Base-by-base conservation (phyloP, 306 rosid genomes). In the Fragaria iinumae region DNA sequence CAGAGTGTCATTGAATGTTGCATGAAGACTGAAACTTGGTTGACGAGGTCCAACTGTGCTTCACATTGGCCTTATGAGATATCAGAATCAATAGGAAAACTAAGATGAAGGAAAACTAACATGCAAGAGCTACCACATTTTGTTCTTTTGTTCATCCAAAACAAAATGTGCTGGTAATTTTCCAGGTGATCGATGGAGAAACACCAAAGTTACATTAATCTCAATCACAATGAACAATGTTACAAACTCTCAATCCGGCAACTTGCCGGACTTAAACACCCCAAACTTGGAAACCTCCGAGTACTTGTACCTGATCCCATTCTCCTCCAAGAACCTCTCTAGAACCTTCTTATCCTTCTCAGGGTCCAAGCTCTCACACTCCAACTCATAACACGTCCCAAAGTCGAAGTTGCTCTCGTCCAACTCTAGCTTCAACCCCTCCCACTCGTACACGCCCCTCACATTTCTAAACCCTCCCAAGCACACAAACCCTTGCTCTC, bases 401-500 rank as follows among this genome's bases (percentile, higher is more conserved):
- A 90, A 90, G 76, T 87, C 90, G 74, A 73, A 90, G 44, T 64
- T 80, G 5, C 86, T 85, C 82, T 87, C 91, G 67, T 86, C 90
- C 25, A 90, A 63, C 75, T 90, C 91, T 17, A 90, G 53, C 77
- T 83, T 88, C 86, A 90, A 69, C 1, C 90, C 91, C 16, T 80
- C 73, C 91, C 91, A 90, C 14, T 77, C 59, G 49, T 82, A 84
- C 75, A 86, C 85, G 11, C 76, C 67, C 73, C 88, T 85, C 84
- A 89, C 86, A 50, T 89, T 89, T 80, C 88, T 84, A 25, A 89
- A 89, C 53, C 91, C 93, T 16, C 91, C 91, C 52, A 89, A 79
- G 62, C 93, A 87, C 45, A 80, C 83, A 23, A 84, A 71, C 59
- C 80, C 82, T 34, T 27, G 43, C 52, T 20, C 76, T 11, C 81